A percentile compares a stretch with the other conserved stretches of the same genome.
phyloP scores from a whole-genome alignment of 805 yeast genomes.

The Barnettozyma wickerhamii region DNA sequence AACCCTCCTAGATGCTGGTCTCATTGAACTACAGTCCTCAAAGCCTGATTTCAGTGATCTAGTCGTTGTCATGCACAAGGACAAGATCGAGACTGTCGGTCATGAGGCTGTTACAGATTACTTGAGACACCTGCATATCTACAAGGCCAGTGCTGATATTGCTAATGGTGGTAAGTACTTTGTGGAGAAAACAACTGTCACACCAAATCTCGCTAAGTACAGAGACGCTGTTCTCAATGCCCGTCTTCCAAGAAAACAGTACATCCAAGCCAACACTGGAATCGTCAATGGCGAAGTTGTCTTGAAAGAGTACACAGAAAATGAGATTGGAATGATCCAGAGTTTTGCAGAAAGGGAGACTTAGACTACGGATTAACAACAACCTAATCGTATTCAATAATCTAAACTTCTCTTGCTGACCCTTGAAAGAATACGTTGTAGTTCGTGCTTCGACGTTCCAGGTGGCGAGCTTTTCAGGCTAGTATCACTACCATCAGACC shows the following conservation, averaged over 20 bases:
- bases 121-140: slow-evolving; percentile 68
- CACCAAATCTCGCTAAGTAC: slow-evolving; percentile 55
- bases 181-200: slow-evolving; percentile 62
- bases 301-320: slow-evolving; percentile 71
- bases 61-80: slow-evolving; percentile 51
- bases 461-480: neutral
- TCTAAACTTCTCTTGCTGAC: slow-evolving; percentile 5
- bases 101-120: slow-evolving; percentile 70
- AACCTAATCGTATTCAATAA: neutral
- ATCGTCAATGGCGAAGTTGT: slow-evolving; percentile 38
- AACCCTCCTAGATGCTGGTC: slow-evolving; percentile 60
- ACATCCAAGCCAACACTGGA: slow-evolving; percentile 76
- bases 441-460: slow-evolving; percentile 1
- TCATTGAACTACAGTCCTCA: slow-evolving; percentile 49
- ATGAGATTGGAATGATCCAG: slow-evolving; percentile 71
- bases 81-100: slow-evolving; percentile 64
- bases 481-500: neutral
- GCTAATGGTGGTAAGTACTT: slow-evolving; percentile 61
- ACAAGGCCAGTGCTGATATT: slow-evolving; percentile 73
- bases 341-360: slow-evolving; percentile 62
- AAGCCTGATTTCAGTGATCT: slow-evolving; percentile 54
- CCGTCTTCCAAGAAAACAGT: slow-evolving; percentile 80
- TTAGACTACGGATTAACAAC: too few species aligned
- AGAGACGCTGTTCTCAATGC: slow-evolving; percentile 66
- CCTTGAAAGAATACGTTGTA: slow-evolving; percentile 5